Evolutionary conservation across 139 green algal genomes (phyloP), one percentile per base, ranked within the genome.

Genomic region (Diplosphaera chodatii): DNA sequence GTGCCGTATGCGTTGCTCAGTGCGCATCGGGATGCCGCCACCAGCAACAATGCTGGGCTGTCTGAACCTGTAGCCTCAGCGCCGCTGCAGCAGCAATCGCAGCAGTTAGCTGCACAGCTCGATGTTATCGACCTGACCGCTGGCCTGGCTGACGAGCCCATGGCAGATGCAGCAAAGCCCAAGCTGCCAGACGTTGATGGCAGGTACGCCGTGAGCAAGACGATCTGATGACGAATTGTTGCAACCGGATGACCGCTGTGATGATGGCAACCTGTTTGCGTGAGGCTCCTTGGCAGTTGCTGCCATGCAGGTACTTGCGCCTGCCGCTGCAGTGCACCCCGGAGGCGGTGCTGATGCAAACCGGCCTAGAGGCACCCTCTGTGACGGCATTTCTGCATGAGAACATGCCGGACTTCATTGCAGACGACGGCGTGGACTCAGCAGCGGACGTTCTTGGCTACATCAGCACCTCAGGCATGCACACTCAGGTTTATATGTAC

Each of bases 311-410:
- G 74, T 64, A 64, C 13, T 27, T 34, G 59, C 74, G 80, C 10
- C 55, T 29, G 15, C 76, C 74, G 4, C 67, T 85, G 63, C 30
- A 62, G 1, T 77, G 85, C 13, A 63, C 88, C 34, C 78, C 86
- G 22, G 86, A 91, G 63, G 78, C 64, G 6, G 80, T 91, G 23
- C 32, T 89, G 37, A 40, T 71, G 32, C 71, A 68, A 2, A 77
- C 79, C 4, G 83, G 79, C 1, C 63, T 91, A n/a, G 83, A 86
- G 8, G 74, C 80, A 25, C 33, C 71, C 65, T 74, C 78, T 0
- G 79, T 85, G 30, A 67, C 70, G 0, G 78, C 77, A 0, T 93
- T 91, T 75, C 76, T 93, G 48, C 78, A 87, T 55, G 86, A 93
- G 68, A 91, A 90, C 69, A 73, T 89, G 70, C 78, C 68, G 2